Conservation (phyloP, 345 rosid species). For the Ceriops tagal region DNA sequence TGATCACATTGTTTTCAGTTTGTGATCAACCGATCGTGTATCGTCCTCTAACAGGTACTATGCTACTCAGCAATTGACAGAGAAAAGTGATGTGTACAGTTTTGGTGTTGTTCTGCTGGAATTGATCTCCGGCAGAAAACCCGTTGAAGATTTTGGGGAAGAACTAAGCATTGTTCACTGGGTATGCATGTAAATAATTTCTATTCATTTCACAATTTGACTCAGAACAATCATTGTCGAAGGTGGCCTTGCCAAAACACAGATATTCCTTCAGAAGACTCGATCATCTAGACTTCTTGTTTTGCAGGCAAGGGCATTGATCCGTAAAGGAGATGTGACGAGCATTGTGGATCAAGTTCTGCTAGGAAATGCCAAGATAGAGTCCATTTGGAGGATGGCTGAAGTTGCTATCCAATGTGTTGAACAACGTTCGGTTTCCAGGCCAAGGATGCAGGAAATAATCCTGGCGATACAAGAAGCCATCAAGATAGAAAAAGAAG, state of each 20-base stretch:
- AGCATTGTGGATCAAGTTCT: constrained; percentile 71
- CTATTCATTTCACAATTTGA: neutral
- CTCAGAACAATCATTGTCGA: neutral
- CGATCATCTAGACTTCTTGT: neutral
- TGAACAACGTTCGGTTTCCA: constrained; percentile 53
- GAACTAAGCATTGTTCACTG: constrained; percentile 89
- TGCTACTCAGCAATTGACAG: constrained; percentile 83
- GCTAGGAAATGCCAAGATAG: constrained; percentile 57
- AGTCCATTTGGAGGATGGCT: constrained; percentile 86
- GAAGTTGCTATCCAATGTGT: constrained; percentile 89
- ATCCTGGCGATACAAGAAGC: constrained; percentile 84
- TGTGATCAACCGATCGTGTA: neutral
- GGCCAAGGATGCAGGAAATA: constrained; percentile 92
- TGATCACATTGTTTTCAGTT: neutral
- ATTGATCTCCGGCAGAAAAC: constrained; percentile 83
- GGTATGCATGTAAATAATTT: constrained; percentile 42
- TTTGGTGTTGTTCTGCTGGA: constrained; percentile 97
- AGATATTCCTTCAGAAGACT: no score
- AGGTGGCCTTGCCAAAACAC: neutral
- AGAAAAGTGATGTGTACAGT: constrained; percentile 96
- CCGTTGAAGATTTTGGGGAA: constrained; percentile 84
- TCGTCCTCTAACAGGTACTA: constrained; percentile 55
- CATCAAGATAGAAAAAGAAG: constrained; percentile 70
- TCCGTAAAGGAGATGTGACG: constrained; percentile 68
- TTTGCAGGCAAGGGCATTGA: constrained; percentile 77